These are phyloP conservation scores for Pichia occidentalis DNA, from an alignment of 805 yeast species.

Conservation along the genomic window DNA sequence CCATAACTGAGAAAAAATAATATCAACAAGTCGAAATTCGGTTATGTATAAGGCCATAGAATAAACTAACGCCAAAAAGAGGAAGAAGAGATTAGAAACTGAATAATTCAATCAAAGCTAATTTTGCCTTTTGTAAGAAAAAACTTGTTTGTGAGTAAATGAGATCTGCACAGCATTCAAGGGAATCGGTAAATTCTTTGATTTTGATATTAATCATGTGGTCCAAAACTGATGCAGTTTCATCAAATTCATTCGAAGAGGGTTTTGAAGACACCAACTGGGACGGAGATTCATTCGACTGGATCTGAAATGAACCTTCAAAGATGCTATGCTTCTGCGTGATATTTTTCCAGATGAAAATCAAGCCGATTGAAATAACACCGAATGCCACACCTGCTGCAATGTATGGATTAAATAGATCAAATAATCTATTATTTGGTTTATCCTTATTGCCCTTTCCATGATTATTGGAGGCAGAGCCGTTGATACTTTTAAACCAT, in stretches of 20 bases:
- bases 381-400: conserved; percentile 27
- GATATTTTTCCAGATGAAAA: conserved; percentile 24
- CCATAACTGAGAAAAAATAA: conserved; percentile 50
- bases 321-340: background rate
- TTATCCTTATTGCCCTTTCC: conserved; percentile 5
- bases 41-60: too few species aligned
- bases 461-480: background rate
- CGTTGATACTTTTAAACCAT: background rate
- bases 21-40: too few species aligned
- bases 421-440: conserved; percentile 3
- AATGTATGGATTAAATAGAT: conserved; percentile 16
- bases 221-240: conserved; percentile 3
- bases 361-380: conserved; percentile 24
- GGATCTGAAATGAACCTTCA: background rate
- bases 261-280: background rate
- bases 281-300: background rate
- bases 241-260: background rate
- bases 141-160: conserved; percentile 5
- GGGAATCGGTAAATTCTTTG: conserved; percentile 4
- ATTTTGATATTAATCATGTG: conserved; percentile 7
- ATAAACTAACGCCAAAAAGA: conserved; percentile 39
- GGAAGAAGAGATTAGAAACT: conserved; percentile 36
- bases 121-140: conserved; percentile 14
- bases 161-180: conserved; percentile 6
- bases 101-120: conserved; percentile 11